Base-by-base conservation (phyloP, 768 basidiomycete species). In the Podaxis mareebaensis region DNA sequence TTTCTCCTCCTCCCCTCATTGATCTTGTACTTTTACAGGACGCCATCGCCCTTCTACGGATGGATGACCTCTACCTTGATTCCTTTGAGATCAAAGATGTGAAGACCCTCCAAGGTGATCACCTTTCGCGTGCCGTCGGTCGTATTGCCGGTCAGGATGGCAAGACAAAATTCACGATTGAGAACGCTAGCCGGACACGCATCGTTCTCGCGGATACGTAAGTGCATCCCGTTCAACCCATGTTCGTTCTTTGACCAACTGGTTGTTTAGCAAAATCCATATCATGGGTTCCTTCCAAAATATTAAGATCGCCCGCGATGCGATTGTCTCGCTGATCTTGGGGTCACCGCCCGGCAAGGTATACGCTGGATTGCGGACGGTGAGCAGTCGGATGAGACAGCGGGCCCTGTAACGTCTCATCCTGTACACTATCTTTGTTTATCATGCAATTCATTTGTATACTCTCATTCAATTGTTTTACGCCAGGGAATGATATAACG, bases 41-140 rank as follows among this genome's bases (percentile, higher is more conserved):
- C 69, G 89, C 96, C 4, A 92, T 99, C 66, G 97, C 97, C 4
- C 87, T 99, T 26, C 84, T 99, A 38, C 87, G 97, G 65, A 75
- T 99, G 69, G 97, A 99, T 72, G 97, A 99, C 73, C 85, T 99
- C 13, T 99, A 99, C 74, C 90, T 99, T 52, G 97, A 99, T 71
- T 95, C 96, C 2, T 97, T 97, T 71, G 97, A 99, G 76, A 96
- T 99, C 75, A 99, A 99, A 75, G 97, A 99, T 68, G 95, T 99
- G 58, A 99, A 99, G 79, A 96, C 94, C 0, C 83, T 99, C 6
- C 95, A 97, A 64, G 97, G 97, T 1, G 97, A 99, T 71, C 97
- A 99, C 75, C 81, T 99, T 8, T 94, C 95, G n/a, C 91, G 97
- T 67, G 97, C 97, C 10, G 98, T 99, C 65, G 97, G 95, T 68